Evolutionary conservation across 2,329 filamentous ascomycete species (phyloP), one percentile per base, ranked within the genome.

Genomic region (Zymoseptoria passerinii): DNA sequence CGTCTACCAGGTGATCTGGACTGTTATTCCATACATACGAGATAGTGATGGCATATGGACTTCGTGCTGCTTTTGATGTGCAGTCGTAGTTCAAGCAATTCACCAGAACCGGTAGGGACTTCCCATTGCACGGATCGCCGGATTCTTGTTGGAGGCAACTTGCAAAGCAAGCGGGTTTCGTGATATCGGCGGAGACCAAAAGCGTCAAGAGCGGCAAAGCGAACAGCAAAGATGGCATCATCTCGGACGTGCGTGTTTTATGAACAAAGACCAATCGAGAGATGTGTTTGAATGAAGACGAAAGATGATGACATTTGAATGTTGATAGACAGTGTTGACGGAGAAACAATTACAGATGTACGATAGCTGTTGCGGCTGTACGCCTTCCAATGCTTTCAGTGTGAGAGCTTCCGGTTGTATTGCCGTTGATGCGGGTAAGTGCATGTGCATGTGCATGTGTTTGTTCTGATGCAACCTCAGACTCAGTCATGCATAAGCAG

Each of bases 361-460:
- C n/a, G 35, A 13, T 44, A 16, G 3, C 35, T 44, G 35, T 23
- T 23, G 23, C 2, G 23, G 23, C 23, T 23, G n/a, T 44, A 44
- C 10, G 35, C 35, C 35, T 44, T 13, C 10, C 13, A 44, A 23
- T 23, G 23, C 23, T 23, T 23, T 23, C 23, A 23, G 23, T 3
- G 23, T 23, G 23, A 59, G 52, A 27, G 50, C 52, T 57, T 51
- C 52, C 40, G 28, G 18, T 27, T n/a, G 55, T 52, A 49, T 52
- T 52, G 49, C 28, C 8, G 20, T 28, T 57, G 27, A 53, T 20
- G 50, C 50, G 55, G 50, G 28, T 53, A 51, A 18, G 13, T 28
- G 52, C 48, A 53, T 57, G 49, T 28, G 52, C 48, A 53, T 57
- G 49, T 52, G n/a, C 29, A 52, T 44, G 4, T 23, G 23, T 23